Conservation (phyloP, 805 yeast genomes). For the Yarrowia yakushimensis region DNA sequence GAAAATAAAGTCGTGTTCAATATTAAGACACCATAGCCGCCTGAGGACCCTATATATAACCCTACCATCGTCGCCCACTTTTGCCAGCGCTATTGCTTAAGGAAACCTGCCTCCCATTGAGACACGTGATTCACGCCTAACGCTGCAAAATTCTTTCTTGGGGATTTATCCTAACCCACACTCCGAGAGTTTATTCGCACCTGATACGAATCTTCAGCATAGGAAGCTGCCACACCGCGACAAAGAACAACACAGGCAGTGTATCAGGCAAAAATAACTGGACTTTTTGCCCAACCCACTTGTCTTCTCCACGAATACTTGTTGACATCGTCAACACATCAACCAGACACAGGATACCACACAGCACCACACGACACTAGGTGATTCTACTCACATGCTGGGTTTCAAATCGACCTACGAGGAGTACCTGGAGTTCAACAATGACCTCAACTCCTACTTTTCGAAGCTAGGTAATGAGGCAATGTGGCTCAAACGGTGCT, state of each 20-base stretch:
- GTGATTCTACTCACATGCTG: not conserved
- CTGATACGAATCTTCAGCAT: not conserved
- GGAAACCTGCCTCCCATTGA: not conserved
- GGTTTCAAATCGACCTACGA: conserved; percentile 1
- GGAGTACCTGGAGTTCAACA: conserved; percentile 11
- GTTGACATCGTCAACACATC: too few species aligned
- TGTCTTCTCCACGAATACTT: too few species aligned
- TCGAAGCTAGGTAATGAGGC: conserved; percentile 1
- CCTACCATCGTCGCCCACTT: not conserved
- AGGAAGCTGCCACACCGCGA: not conserved
- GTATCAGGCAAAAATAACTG: not conserved
- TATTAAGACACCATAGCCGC: too few species aligned
- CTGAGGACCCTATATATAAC: not conserved
- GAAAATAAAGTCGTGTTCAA: too few species aligned
- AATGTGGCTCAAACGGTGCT: conserved; percentile 11
- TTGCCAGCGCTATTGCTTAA: not conserved
- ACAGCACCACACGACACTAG: not conserved
- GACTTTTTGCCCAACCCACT: too few species aligned
- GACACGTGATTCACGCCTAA: not conserved
- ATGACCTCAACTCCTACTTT: not conserved
- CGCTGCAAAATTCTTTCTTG: not conserved
- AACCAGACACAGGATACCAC: not conserved
- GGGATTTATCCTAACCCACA: not conserved
- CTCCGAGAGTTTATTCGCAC: not conserved
- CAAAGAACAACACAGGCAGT: not conserved